A percentile compares a stretch with the other conserved stretches of the same genome.
phyloP scores from a whole-genome alignment of 2,329 filamentous ascomycete genomes.

The Xylariaceae sp. region DNA sequence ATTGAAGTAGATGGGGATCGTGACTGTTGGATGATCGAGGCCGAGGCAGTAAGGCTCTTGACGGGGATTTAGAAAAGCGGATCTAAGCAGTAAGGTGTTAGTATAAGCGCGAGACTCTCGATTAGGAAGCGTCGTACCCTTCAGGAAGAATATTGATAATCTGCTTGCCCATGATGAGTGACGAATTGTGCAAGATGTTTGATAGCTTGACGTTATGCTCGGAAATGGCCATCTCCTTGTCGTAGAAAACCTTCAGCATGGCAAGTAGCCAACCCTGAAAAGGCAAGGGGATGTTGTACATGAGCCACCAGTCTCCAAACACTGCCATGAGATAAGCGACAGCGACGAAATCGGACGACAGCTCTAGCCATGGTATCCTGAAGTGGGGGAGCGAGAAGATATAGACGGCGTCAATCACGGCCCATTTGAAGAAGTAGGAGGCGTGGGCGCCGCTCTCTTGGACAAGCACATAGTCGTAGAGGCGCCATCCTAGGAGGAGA shows the following conservation, averaged over 20 bases:
- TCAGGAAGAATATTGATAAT: slow-evolving; percentile 97
- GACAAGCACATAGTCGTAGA: slow-evolving; percentile 78
- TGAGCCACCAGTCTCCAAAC: slow-evolving; percentile 68
- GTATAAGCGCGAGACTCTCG: slow-evolving; percentile 10
- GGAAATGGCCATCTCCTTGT: slow-evolving; percentile 88
- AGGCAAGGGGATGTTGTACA: slow-evolving; percentile 21
- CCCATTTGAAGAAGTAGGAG: slow-evolving; percentile 90
- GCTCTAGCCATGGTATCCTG: slow-evolving; percentile 94
- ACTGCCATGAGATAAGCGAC: slow-evolving; percentile 67
- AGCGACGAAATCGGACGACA: slow-evolving; percentile 69
- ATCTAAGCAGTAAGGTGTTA: slow-evolving; percentile 43
- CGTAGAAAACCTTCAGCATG: slow-evolving; percentile 76
- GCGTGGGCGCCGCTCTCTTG: slow-evolving; percentile 82
- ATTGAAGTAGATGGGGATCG: slow-evolving; percentile 85
- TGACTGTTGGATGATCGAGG: slow-evolving; percentile 51
- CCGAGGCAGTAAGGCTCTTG: slow-evolving; percentile 76
- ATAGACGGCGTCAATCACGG: slow-evolving; percentile 76
- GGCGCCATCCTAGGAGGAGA: slow-evolving; percentile 70
- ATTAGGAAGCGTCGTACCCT: slow-evolving; percentile 48
- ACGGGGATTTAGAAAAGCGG: slow-evolving; percentile 81
- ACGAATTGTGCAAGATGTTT: slow-evolving; percentile 83
- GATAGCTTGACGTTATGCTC: slow-evolving; percentile 86
- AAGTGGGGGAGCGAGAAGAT: slow-evolving; percentile 81
- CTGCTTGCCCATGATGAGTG: slow-evolving; percentile 90
- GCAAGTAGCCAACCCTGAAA: slow-evolving; percentile 70